These are phyloP conservation scores for Trichoderma atroviride DNA, from an alignment of 2,329 filamentous ascomycete species.

Conservation along the genomic window DNA sequence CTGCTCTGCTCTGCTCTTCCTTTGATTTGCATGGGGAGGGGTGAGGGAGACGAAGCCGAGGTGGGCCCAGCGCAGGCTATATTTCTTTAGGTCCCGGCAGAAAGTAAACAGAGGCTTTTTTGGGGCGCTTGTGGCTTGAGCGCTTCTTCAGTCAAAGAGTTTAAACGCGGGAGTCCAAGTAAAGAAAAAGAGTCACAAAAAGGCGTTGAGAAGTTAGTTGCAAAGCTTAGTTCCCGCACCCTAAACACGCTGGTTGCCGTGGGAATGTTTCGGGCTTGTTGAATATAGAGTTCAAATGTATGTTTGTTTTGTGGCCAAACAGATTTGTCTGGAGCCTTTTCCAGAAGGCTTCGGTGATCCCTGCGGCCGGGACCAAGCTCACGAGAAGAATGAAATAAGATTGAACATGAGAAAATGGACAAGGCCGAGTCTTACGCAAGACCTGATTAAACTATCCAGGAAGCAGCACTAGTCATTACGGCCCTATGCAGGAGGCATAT, in stretches of 20 bases:
- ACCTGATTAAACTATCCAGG: background rate
- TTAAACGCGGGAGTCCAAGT: background rate
- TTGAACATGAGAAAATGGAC: background rate
- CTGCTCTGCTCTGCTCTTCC: background rate
- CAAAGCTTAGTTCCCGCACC: background rate
- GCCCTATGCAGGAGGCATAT: background rate
- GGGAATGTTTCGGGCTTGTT: background rate
- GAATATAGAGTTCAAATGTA: background rate
- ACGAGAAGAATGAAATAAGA: background rate
- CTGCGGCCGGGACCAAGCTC: background rate
- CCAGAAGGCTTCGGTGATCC: background rate
- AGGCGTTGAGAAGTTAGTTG: background rate
- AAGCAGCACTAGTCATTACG: background rate
- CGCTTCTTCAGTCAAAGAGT: background rate
- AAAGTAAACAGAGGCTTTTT: constrained; percentile 7
- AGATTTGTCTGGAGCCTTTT: no score
- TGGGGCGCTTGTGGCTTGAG: constrained; percentile 6
- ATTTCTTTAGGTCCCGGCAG: constrained; percentile 21
- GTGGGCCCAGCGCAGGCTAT: constrained; percentile 23
- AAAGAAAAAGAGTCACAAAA: background rate
- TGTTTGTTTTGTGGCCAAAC: background rate
- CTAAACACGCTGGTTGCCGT: background rate
- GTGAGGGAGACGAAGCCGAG: constrained; percentile 2
- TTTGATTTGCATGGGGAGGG: constrained; percentile 8
- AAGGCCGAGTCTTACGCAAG: background rate